These are phyloP conservation scores for Boletellus deceptivus DNA, from an alignment of 1,284 basidiomycete genomes.

Conservation along the genomic window DNA sequence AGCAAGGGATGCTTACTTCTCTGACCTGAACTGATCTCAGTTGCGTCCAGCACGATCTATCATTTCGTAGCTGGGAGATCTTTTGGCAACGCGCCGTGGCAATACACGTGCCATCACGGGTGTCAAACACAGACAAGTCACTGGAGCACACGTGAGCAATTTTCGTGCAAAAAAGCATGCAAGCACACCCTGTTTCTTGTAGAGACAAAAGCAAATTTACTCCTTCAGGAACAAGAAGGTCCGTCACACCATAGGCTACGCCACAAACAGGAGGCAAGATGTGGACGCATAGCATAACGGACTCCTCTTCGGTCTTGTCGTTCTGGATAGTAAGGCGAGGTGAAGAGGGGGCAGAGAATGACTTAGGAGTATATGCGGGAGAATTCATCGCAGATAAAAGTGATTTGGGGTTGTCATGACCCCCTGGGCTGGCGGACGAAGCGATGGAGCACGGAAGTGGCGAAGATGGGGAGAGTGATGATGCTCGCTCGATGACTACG, in stretches of 20 bases:
- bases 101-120: constrained; percentile 44
- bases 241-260: constrained; percentile 39
- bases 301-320: constrained; percentile 18
- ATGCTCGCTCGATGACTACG: constrained; percentile 18
- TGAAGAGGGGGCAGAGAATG: constrained; percentile 45
- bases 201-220: constrained; percentile 47
- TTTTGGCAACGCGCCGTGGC: constrained; percentile 29
- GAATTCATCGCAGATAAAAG: constrained; percentile 47
- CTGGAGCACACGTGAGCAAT: constrained; percentile 29
- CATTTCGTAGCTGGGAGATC: not conserved
- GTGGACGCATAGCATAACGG: constrained; percentile 46
- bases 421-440: constrained; percentile 20
- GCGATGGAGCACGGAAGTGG: constrained; percentile 22
- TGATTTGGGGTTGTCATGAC: constrained; percentile 38
- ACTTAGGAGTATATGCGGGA: constrained; percentile 40
- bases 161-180: not conserved
- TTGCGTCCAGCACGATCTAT: constrained; percentile 18
- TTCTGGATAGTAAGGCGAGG: constrained; percentile 27
- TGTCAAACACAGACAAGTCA: constrained; percentile 42
- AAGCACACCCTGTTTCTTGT: constrained; percentile 38
- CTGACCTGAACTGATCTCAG: constrained; percentile 21
- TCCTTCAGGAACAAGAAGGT: constrained; percentile 44
- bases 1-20: constrained; percentile 16
- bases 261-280: constrained; percentile 49
- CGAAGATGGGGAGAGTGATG: constrained; percentile 26